A percentile compares a stretch with the other conserved stretches of the same genome.
These are phyloP conservation scores for Alectoria sarmentosa DNA, from an alignment of 495 filamentous ascomycete genomes.

Conservation along the genomic window DNA sequence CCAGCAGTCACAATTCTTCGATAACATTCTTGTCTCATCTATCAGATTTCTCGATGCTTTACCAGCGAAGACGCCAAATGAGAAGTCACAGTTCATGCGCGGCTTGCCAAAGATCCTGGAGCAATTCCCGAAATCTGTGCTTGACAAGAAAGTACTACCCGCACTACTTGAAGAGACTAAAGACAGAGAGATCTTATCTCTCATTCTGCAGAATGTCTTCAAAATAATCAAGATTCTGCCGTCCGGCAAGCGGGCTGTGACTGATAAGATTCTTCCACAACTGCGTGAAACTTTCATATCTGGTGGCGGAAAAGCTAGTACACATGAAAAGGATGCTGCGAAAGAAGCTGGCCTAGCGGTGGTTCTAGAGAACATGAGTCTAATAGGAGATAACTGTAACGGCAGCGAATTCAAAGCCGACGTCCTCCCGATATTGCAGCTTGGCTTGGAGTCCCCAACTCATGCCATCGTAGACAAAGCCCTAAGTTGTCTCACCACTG, in stretches of 20 bases:
- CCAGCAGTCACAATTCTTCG: conserved; percentile 88
- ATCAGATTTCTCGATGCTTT: conserved; percentile 89
- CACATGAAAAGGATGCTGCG: conserved; percentile 65
- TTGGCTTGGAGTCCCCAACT: conserved; percentile 79
- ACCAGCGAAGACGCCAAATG: conserved; percentile 82
- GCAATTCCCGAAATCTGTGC: conserved; percentile 83
- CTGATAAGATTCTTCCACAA: conserved; percentile 74
- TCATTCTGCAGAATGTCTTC: conserved; percentile 87
- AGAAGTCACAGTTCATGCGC: conserved; percentile 87
- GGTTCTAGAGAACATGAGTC: conserved; percentile 69
- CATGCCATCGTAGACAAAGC: conserved; percentile 82
- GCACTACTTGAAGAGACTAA: conserved; percentile 87
- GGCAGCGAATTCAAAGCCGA: conserved; percentile 90
- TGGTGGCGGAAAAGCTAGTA: conserved; percentile 38
- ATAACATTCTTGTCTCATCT: conserved; percentile 91
- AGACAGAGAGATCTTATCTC: conserved; percentile 73
- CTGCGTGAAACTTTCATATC: conserved; percentile 75
- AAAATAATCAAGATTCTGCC: conserved; percentile 72
- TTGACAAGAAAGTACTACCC: conserved; percentile 90
- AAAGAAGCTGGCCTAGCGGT: conserved; percentile 89
- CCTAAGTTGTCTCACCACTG: conserved; percentile 60
- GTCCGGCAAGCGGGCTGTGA: conserved; percentile 66
- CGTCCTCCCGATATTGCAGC: conserved; percentile 73
- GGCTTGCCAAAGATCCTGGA: conserved; percentile 78
- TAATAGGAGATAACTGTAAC: conserved; percentile 70